phyloP scores from a whole-genome alignment of 176 grass and related monocot species.

The Panicum miliaceum region DNA sequence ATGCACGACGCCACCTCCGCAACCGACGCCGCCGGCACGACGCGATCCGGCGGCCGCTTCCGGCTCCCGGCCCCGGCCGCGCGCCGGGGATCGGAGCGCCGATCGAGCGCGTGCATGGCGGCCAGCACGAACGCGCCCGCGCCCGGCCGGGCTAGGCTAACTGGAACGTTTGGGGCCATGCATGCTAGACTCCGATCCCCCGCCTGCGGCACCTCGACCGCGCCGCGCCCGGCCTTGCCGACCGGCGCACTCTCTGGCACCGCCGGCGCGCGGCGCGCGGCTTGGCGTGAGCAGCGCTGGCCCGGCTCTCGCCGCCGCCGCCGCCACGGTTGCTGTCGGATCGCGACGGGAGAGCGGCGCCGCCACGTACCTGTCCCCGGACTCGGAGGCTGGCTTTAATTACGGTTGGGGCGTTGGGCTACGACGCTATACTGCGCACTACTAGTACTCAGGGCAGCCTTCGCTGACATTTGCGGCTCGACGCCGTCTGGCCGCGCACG shows the following conservation, averaged over 20 bases:
- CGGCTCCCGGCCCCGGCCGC: background rate
- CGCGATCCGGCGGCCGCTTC: background rate
- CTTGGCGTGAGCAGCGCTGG: background rate
- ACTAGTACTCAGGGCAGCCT: too few species aligned
- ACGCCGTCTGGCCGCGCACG: background rate
- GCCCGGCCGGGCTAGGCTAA: background rate
- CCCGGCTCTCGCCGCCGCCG: background rate
- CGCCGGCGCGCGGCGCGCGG: background rate
- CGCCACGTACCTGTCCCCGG: background rate
- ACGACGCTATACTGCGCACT: background rate
- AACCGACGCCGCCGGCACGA: background rate
- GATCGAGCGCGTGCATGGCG: background rate
- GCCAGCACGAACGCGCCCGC: background rate
- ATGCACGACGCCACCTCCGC: background rate
- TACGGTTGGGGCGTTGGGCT: background rate
- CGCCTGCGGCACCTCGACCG: too few species aligned
- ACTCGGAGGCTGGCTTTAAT: background rate
- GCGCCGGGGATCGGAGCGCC: too few species aligned
- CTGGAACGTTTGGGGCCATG: background rate
- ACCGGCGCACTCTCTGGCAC: background rate
- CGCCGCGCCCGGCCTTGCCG: background rate
- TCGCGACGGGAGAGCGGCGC: background rate
- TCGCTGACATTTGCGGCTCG: constrained; percentile 27
- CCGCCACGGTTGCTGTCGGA: background rate
- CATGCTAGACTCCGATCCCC: too few species aligned